Conservation (phyloP, 306 rosid species). For the Sicyos edulis region DNA sequence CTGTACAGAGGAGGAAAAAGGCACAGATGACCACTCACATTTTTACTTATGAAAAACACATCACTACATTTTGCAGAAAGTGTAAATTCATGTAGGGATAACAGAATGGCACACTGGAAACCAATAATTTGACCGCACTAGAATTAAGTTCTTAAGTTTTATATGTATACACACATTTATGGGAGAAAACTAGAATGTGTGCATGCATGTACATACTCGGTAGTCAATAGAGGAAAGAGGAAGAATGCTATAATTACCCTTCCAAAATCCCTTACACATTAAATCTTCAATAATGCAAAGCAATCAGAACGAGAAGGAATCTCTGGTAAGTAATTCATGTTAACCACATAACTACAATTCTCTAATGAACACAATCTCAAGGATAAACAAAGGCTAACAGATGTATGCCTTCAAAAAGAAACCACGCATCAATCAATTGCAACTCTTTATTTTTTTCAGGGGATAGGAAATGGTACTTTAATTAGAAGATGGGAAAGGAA, state of each 20-base stretch:
- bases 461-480: neutral
- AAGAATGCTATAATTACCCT: neutral
- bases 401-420: neutral
- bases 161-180: neutral
- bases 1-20: constrained; percentile 33
- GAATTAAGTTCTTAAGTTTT: neutral
- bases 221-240: neutral
- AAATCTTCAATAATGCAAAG: neutral
- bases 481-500: neutral
- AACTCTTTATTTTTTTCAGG: neutral
- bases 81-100: neutral
- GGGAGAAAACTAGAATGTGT: neutral
- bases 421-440: neutral
- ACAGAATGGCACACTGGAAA: neutral
- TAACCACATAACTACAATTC: neutral
- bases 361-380: neutral
- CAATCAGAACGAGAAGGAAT: constrained; percentile 8
- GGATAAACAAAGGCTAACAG: constrained; percentile 13
- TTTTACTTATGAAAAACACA: neutral
- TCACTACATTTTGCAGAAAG: neutral
- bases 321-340: constrained; percentile 4
- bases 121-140: neutral
- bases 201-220: neutral
- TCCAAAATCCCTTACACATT: neutral
- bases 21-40: neutral